Conservation (phyloP, 805 yeast genomes). For the Cyberlindnera mrakii region DNA sequence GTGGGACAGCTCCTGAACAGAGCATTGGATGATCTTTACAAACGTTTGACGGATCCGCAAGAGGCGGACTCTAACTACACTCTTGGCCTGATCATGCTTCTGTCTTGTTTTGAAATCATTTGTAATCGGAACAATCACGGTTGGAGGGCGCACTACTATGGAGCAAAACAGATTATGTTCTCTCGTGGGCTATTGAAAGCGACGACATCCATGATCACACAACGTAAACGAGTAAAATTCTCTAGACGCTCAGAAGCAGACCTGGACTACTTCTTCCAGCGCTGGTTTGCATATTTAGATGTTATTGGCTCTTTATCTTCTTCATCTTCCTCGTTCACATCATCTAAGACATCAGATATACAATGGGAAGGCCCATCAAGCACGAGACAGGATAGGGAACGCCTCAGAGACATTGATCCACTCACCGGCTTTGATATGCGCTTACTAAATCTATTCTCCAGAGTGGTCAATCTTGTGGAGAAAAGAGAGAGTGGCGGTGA, state of each 20-base stretch:
- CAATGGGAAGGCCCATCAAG: constrained; percentile 17
- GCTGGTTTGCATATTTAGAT: constrained; percentile 69
- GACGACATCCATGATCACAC: constrained; percentile 3
- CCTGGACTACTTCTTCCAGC: constrained; percentile 43
- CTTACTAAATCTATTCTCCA: constrained; percentile 52
- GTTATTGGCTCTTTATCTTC: constrained; percentile 59
- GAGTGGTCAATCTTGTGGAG: constrained; percentile 37
- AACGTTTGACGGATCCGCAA: constrained; percentile 40
- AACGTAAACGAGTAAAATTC: background rate
- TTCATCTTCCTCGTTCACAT: constrained; percentile 28
- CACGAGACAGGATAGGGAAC: constrained; percentile 15
- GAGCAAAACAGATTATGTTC: constrained; percentile 59
- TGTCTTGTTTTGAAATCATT: constrained; percentile 51
- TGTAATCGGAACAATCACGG: constrained; percentile 33
- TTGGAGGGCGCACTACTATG: constrained; percentile 62
- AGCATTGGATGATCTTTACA: constrained; percentile 51
- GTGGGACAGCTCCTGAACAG: constrained; percentile 48
- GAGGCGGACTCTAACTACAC: constrained; percentile 63
- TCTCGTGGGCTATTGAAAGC: constrained; percentile 42
- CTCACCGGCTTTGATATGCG: constrained; percentile 61
- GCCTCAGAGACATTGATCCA: constrained; percentile 46
- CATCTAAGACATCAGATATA: constrained; percentile 23
- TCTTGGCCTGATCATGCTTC: constrained; percentile 51
- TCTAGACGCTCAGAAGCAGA: constrained; percentile 12
- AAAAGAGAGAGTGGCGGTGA: constrained; percentile 11